Percentiles rank a stretch among this genome's conserved stretches.
Evolutionary conservation across 2,329 filamentous ascomycete genomes (phyloP).

Genomic region (Verruconis gallopava): DNA sequence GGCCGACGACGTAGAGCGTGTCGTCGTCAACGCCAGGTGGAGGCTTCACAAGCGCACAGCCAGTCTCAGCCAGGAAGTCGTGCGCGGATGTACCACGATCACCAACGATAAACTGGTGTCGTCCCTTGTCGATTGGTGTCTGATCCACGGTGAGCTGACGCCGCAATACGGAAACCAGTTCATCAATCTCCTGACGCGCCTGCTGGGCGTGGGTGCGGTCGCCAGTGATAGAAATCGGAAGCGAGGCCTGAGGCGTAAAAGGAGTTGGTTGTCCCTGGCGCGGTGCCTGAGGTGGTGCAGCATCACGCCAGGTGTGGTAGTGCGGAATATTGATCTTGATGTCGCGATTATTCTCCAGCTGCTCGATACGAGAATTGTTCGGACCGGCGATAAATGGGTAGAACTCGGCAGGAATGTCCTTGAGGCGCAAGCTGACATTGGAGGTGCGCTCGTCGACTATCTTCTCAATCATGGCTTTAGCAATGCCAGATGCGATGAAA

Average conservation of each 20-base stretch:
- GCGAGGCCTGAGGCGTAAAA: conserved; percentile 59
- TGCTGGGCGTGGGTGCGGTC: conserved; percentile 73
- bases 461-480: conserved; percentile 68
- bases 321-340: conserved; percentile 73
- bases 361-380: conserved; percentile 52
- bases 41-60: conserved; percentile 75
- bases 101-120: conserved; percentile 91
- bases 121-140: conserved; percentile 67
- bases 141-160: conserved; percentile 66
- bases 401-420: conserved; percentile 77
- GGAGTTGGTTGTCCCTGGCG: conserved; percentile 51
- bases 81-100: conserved; percentile 67
- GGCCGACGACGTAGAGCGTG: conserved; percentile 73
- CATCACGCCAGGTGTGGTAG: conserved; percentile 59
- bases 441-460: conserved; percentile 80
- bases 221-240: conserved; percentile 73
- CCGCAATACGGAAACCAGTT: conserved; percentile 61
- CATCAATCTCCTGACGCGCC: conserved; percentile 68
- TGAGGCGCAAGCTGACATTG: conserved; percentile 68
- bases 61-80: conserved; percentile 80
- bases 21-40: conserved; percentile 67
- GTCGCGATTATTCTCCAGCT: conserved; percentile 59
- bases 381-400: conserved; percentile 89
- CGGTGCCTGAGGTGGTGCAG: conserved; percentile 48
- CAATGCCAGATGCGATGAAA: conserved; percentile 71